Evolutionary conservation across 73 alveolate genomes (phyloP).

Genomic region (Durusdinium trenchii): DNA sequence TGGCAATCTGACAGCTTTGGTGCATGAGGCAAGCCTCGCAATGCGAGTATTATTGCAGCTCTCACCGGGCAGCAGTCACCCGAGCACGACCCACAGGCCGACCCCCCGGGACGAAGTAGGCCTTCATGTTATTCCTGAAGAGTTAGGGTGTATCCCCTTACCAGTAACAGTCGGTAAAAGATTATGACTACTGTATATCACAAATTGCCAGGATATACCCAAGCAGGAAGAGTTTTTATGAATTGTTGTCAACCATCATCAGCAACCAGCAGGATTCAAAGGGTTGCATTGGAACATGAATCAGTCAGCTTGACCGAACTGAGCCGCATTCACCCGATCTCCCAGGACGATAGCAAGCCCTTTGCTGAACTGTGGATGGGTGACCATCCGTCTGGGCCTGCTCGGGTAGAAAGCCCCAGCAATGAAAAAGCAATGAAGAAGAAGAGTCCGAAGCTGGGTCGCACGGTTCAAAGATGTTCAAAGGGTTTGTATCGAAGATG

Average conservation of each 20-base stretch:
- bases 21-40: slow-evolving; percentile 46
- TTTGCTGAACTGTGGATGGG: slow-evolving; percentile 99
- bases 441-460: too few relatives aligned
- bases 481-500: slow-evolving; percentile 37
- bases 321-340: background rate
- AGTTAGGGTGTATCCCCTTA: too few relatives aligned
- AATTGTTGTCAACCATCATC: too few relatives aligned
- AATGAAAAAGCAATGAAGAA: slow-evolving; percentile 24
- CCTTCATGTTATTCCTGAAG: too few relatives aligned
- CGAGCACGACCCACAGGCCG: slow-evolving; percentile 25
- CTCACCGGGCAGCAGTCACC: slow-evolving; percentile 87
- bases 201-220: too few relatives aligned
- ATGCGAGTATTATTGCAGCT: slow-evolving; percentile 79
- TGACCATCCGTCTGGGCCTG: slow-evolving; percentile 99
- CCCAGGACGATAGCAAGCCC: slow-evolving; percentile 79
- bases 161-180: too few relatives aligned
- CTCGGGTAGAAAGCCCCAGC: slow-evolving; percentile 96
- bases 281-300: too few relatives aligned
- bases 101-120: background rate
- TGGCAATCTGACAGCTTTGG: background rate
- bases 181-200: too few relatives aligned
- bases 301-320: too few relatives aligned
- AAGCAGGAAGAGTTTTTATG: too few relatives aligned
- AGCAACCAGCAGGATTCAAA: too few relatives aligned
- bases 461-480: background rate